Percentiles rank a stretch among this genome's conserved stretches.
Evolutionary conservation across 2,329 filamentous ascomycete genomes (phyloP).

Genomic region (Simplicillium sp.): DNA sequence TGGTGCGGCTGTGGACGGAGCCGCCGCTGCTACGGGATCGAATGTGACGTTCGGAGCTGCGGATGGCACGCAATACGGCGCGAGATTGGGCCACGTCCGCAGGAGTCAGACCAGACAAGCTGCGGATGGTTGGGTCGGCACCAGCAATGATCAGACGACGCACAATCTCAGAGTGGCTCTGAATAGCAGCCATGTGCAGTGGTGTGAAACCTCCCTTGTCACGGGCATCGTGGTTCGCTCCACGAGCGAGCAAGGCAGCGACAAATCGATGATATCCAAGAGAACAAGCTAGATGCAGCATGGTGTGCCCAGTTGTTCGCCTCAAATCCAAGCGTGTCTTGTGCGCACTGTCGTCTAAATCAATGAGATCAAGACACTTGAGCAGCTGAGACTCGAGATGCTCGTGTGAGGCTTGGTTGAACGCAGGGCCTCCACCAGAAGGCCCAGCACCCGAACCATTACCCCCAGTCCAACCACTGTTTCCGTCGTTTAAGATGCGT

Average conservation of each 20-base stretch:
- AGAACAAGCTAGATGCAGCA: conserved; percentile 71
- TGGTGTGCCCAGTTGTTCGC: conserved; percentile 61
- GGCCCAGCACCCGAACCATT: conserved; percentile 23
- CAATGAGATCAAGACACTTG: conserved; percentile 67
- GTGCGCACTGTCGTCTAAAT: conserved; percentile 64
- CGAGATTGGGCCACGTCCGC: conserved; percentile 61
- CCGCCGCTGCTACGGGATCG: conserved; percentile 59
- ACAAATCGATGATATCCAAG: conserved; percentile 68
- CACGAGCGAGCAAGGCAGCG: conserved; percentile 64
- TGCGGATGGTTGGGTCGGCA: conserved; percentile 62
- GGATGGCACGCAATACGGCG: conserved; percentile 53
- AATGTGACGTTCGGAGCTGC: conserved; percentile 50
- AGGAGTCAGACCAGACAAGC: conserved; percentile 59
- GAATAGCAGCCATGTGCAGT: conserved; percentile 71
- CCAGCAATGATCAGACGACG: conserved; percentile 64
- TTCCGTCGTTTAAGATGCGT: conserved; percentile 44
- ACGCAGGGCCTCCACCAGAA: conserved; percentile 33
- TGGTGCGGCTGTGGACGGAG: conserved; percentile 50
- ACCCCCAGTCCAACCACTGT: conserved; percentile 35
- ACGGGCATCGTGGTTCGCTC: conserved; percentile 64
- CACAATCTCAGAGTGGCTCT: conserved; percentile 67
- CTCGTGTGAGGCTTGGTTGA: conserved; percentile 29
- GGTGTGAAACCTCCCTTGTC: conserved; percentile 77
- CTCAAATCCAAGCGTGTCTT: conserved; percentile 58
- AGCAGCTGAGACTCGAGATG: conserved; percentile 61